These are phyloP conservation scores for Immersiporthe knoxdaviesiana DNA, from an alignment of 2,329 filamentous ascomycete species.

Conservation along the genomic window DNA sequence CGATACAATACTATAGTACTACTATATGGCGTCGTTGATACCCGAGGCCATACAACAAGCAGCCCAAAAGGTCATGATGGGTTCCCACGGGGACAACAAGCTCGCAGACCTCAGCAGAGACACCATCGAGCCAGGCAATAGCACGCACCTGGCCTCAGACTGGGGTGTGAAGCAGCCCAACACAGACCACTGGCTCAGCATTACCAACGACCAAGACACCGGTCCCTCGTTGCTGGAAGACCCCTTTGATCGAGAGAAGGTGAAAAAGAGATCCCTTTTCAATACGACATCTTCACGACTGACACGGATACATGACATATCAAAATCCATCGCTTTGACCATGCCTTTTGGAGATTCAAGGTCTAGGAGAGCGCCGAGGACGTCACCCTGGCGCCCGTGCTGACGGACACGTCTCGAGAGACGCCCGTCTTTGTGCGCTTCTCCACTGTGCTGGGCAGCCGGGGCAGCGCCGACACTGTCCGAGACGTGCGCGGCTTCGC, in stretches of 20 bases:
- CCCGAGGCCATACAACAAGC: slow-evolving; percentile 39
- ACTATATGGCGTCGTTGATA: slow-evolving; percentile 32
- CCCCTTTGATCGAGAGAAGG: slow-evolving; percentile 73
- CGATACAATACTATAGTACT: neutral
- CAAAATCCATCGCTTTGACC: slow-evolving; percentile 76
- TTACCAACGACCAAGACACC: slow-evolving; percentile 62
- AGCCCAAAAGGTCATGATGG: slow-evolving; percentile 45
- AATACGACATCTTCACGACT: neutral
- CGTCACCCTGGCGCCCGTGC: slow-evolving; percentile 63
- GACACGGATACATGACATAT: neutral
- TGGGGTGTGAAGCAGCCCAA: slow-evolving; percentile 74
- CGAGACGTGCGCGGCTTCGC: slow-evolving; percentile 84
- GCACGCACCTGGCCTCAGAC: slow-evolving; percentile 72
- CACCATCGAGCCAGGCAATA: slow-evolving; percentile 60
- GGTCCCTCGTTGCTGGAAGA: slow-evolving; percentile 76
- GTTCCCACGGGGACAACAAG: slow-evolving; percentile 53
- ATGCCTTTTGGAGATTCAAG: slow-evolving; percentile 60
- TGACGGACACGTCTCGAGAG: slow-evolving; percentile 63
- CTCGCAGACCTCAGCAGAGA: slow-evolving; percentile 61
- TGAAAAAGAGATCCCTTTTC: too few species aligned
- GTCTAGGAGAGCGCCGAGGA: slow-evolving; percentile 66
- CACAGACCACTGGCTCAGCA: slow-evolving; percentile 77
- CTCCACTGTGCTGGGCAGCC: slow-evolving; percentile 75
- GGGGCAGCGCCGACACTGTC: slow-evolving; percentile 78
- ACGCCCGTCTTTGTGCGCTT: slow-evolving; percentile 75